A percentile compares a stretch with the other conserved stretches of the same genome.
Evolutionary conservation across 2,329 filamentous ascomycete species (phyloP).

Genomic region (Leptosphaerulina australis): DNA sequence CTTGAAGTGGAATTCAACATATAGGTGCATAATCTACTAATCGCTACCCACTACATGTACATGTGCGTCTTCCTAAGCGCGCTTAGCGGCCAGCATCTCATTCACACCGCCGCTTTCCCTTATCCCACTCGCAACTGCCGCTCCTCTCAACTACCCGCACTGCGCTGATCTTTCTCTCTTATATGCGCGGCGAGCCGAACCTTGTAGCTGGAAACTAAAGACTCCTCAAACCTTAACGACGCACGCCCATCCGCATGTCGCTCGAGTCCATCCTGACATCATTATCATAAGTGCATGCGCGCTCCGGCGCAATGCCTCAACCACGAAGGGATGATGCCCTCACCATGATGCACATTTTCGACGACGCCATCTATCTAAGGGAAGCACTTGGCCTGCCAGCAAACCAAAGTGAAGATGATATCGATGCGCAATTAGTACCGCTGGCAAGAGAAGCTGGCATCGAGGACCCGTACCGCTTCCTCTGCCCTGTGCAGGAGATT

Average conservation of each 20-base stretch:
- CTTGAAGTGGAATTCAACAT: constrained; percentile 12
- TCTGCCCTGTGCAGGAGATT: constrained; percentile 31
- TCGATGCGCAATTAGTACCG: constrained; percentile 38
- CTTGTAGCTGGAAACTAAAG: constrained; percentile 10
- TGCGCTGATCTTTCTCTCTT: constrained; percentile 13
- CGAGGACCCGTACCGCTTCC: constrained; percentile 41
- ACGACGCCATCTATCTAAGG: constrained; percentile 40
- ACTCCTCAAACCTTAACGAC: constrained; percentile 16
- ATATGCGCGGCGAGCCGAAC: constrained; percentile 6
- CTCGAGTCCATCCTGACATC: constrained; percentile 29
- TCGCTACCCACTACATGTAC: constrained; percentile 15
- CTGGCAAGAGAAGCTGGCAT: constrained; percentile 41
- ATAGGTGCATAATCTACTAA: constrained; percentile 2
- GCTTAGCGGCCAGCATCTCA: constrained; percentile 14
- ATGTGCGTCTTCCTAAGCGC: constrained; percentile 19
- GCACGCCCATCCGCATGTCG: constrained; percentile 28
- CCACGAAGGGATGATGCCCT: constrained; percentile 34
- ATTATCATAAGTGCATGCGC: constrained; percentile 37
- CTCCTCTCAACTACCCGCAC: constrained; percentile 9
- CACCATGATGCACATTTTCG: constrained; percentile 42
- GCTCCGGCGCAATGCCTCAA: constrained; percentile 42
- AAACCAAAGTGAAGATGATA: constrained; percentile 38
- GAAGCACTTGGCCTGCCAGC: constrained; percentile 39
- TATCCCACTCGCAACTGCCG: constrained; percentile 18
- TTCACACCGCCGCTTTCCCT: constrained; percentile 19